These are phyloP conservation scores for Claviceps monticola DNA, from an alignment of 2,329 filamentous ascomycete species.

Conservation along the genomic window DNA sequence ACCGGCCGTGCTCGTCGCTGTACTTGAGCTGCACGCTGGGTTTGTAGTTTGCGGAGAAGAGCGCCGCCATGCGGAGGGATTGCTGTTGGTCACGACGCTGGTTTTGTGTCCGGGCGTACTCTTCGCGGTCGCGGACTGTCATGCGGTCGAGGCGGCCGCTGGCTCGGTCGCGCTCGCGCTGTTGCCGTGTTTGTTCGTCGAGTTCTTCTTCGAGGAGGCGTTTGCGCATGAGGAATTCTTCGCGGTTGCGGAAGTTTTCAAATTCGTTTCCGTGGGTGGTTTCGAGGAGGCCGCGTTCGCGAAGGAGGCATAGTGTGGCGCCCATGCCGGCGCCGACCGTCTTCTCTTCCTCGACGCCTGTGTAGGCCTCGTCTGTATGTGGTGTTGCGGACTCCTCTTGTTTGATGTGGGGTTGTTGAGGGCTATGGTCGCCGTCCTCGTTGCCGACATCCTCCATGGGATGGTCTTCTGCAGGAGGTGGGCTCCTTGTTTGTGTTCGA, in stretches of 20 bases:
- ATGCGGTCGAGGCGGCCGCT: constrained; percentile 75
- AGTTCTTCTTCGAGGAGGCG: constrained; percentile 61
- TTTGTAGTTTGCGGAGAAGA: constrained; percentile 79
- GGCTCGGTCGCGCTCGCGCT: constrained; percentile 78
- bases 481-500: constrained; percentile 11
- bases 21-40: constrained; percentile 86
- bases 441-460: constrained; percentile 16
- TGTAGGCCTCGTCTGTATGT: neutral
- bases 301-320: constrained; percentile 67
- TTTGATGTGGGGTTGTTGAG: constrained; percentile 10
- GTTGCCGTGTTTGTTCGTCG: constrained; percentile 62
- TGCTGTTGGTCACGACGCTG: constrained; percentile 74
- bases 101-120: constrained; percentile 79
- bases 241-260: constrained; percentile 52
- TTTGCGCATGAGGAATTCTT: constrained; percentile 66
- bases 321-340: constrained; percentile 58
- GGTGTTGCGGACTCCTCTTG: constrained; percentile 5
- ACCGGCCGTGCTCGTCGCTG: constrained; percentile 72
- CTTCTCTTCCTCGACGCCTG: constrained; percentile 20
- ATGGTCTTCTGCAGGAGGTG: constrained; percentile 14
- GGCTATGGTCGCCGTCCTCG: constrained; percentile 12
- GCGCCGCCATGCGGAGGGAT: constrained; percentile 65
- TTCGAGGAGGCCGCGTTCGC: constrained; percentile 70
- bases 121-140: constrained; percentile 83
- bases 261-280: constrained; percentile 50